Evolutionary conservation across 176 grass and related monocot genomes (phyloP), one percentile per base, ranked within the genome.

Genomic region (Carex kokanica): DNA sequence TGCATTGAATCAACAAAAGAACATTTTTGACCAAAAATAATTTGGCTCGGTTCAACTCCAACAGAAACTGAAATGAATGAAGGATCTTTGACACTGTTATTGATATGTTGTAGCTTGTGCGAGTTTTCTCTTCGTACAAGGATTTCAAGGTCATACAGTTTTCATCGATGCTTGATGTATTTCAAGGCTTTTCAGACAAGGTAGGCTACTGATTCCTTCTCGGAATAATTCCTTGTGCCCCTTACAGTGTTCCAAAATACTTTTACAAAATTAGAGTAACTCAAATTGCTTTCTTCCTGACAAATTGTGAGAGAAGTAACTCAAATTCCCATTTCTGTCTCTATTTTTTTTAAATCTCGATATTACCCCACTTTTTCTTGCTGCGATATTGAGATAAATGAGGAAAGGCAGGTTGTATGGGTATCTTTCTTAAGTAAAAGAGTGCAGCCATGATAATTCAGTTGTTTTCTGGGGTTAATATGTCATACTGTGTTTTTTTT

Each of bases 131-230:
- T 2, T 67, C 84, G 21, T 93, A 95, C 86, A 94, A 95, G 82
- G 67, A 93, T 87, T 80, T 91, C 59, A 98, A 90, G 83, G 82
- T 93, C 25, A 86, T 98, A 93, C 89, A 88, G 23, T 98, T 98
- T 85, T 95, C 95, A 31, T 95, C 95, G 32, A 98, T 98, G 92
- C 84, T 85, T 68, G 89, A 95, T 13, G 79, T 67, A 80, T 98
- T 98, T 55, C 24, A 82, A 78, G 92, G 92, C 81, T 98, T 98
- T 88, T 15, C 92, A 85, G 82, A 93, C 81, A 55, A 67, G 54
- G 95, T 98, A 90, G 91, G 86, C 56, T 90, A 9, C 17, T 71
- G 15, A 41, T 51, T 69, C 32, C 29, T n/a, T 78, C 17, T 21
- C 83, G 55, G 13, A 32, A 51, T 59, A 32, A 62, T 87, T 74